Base-by-base conservation (phyloP, 257 asterid species). In the Solanum appendiculatum region DNA sequence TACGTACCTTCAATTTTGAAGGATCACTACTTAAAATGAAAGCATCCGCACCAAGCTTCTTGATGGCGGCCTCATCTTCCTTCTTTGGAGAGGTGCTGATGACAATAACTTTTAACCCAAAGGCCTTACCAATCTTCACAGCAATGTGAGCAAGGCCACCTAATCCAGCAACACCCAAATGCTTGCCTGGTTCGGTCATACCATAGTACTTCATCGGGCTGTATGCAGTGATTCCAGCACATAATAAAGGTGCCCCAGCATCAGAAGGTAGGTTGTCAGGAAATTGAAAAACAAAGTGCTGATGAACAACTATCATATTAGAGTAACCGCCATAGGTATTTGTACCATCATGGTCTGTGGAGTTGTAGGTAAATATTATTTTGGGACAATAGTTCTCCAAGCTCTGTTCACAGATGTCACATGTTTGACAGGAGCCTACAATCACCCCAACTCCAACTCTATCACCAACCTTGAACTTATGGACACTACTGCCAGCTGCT, bases 61-160 rank as follows among this genome's bases (percentile, higher is more conserved):
- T 82, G 37, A 91, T 86, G 54, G 97, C 97, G 54, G 97, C 97
- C 80, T 93, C 98, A 21, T 46, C 86, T 82, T 92, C 88, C 84
- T 94, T 93, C 14, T 84, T 73, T 0, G 91, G 92, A 4, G 95
- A 91, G n/a, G 91, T 91, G 85, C 98, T 94, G 70, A 93, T 93
- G 13, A 94, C 96, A 36, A 94, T 93, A 75, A 94, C 96, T 85
- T 91, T 91, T 86, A 90, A 73, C 85, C 98, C 98, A 58, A 94
- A 93, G 27, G 94, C 98, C 91, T 94, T 94, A 33, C 93, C 98
- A 33, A 94, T 74, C 83, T 94, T 93, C 25, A 94, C 95, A 16
- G 97, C 97, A 85, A 93, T 88, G 78, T 94, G 98, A 84, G 97
- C 98, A 56, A 93, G 93, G 5, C 98, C 97, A 27, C 97, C 97